Evolutionary conservation across 768 basidiomycete species (phyloP).

Genomic region (Tephrocybe sp.): DNA sequence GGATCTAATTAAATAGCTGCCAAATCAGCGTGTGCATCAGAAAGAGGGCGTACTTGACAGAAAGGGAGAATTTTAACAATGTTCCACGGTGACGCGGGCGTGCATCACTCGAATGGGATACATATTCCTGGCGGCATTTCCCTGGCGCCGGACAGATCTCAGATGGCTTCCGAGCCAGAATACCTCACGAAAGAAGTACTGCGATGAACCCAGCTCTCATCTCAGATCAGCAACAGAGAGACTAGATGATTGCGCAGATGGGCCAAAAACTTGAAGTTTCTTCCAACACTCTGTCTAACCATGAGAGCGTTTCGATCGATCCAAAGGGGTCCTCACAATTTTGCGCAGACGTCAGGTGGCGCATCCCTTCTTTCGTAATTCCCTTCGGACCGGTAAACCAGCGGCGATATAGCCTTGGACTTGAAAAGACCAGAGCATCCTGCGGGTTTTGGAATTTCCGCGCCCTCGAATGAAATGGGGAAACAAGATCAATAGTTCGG

Average conservation of each 20-base stretch:
- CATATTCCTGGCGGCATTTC: slow-evolving; percentile 17
- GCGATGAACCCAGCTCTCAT: slow-evolving; percentile 5
- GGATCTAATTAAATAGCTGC: neutral
- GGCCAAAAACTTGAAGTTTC: too few relatives aligned
- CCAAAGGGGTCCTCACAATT: neutral
- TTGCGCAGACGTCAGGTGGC: neutral
- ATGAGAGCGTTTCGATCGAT: neutral
- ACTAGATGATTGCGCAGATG: neutral
- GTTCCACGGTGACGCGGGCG: neutral
- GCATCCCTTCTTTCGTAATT: neutral
- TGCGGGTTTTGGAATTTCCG: neutral
- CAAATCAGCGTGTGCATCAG: slow-evolving; percentile 7
- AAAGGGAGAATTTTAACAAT: neutral
- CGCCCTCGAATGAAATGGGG: neutral
- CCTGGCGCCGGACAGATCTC: slow-evolving; percentile 17
- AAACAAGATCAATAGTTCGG: neutral
- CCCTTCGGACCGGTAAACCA: neutral
- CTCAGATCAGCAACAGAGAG: neutral
- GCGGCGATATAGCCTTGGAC: neutral
- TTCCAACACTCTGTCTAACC: too few relatives aligned
- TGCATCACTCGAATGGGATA: slow-evolving; percentile 1
- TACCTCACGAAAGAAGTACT: slow-evolving; percentile 4
- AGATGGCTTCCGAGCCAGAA: slow-evolving; percentile 6
- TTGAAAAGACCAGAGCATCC: neutral
- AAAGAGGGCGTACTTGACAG: neutral